Evolutionary conservation across 139 green algal genomes (phyloP), one percentile per base, ranked within the genome.

Genomic region (Trebouxia sp.): DNA sequence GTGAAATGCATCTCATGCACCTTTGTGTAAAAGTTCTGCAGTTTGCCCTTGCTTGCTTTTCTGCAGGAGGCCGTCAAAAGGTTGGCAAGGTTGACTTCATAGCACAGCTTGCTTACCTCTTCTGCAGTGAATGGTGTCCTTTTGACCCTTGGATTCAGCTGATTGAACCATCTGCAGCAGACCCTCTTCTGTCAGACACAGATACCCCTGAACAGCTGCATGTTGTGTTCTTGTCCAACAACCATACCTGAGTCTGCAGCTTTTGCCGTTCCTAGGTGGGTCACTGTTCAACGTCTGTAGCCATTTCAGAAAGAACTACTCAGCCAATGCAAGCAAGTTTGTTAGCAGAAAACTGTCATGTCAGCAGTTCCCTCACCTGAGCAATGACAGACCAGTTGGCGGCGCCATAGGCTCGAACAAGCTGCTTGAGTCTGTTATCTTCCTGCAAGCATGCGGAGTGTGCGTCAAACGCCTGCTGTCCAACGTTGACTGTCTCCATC

Each of bases 111-210:
- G 17, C 15, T 35, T 32, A 82, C 79, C 79, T 83, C 79, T 72
- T 70, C 48, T 17, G 14, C 48, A 50, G 62, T 89, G 80, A 96
- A 96, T 2, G 91, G 85, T 0, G 85, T 84, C 81, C 92, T 96
- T 55, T 93, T 95, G 14, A 97, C 85, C 14, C 85, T 83, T 17
- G 92, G 93, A 66, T 95, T 91, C 17, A 97, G 87, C 79, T 97
- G 93, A 80, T 97, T 97, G 85, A 85, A 94, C 91, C 92, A 96
- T 50, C 91, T 92, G 72, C 67, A 35, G 0, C n/a, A 50, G n/a
- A 0, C 8, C 9, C 26, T 14, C 8, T 22, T 26, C 26, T 48
- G 12, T n/a, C 9, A 75, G 22, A 24, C 20, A n/a, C 26, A 47
- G 9, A 24, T 17, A 51, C 30, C 0, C 1, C 6, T 41, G 47